These are phyloP conservation scores for Zizania palustris DNA, from an alignment of 202 grass and related monocot genomes.

Conservation along the genomic window DNA sequence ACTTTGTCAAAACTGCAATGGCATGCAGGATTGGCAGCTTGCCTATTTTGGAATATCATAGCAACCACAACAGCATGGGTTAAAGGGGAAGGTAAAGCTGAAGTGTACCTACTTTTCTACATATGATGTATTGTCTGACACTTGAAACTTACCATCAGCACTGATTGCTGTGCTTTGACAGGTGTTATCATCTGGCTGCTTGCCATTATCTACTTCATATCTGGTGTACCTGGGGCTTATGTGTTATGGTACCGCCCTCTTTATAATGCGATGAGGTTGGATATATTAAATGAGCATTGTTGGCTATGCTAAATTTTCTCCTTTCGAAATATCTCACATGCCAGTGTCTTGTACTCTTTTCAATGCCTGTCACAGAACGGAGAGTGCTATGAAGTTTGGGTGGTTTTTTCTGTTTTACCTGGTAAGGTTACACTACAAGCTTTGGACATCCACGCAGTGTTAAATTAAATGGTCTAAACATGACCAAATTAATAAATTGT, in stretches of 20 bases:
- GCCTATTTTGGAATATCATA: constrained; percentile 78
- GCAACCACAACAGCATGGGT: constrained; percentile 73
- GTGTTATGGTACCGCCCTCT: constrained; percentile 92
- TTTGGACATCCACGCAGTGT: not conserved
- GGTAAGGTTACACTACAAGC: constrained; percentile 48
- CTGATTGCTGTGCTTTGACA: constrained; percentile 41
- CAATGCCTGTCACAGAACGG: constrained; percentile 59
- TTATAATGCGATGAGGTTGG: constrained; percentile 92
- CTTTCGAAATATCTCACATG: constrained; percentile 31
- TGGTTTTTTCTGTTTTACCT: constrained; percentile 95
- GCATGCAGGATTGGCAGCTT: constrained; percentile 57
- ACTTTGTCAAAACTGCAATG: not conserved
- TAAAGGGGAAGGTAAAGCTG: constrained; percentile 60
- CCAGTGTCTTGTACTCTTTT: constrained; percentile 29
- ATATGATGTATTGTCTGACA: constrained; percentile 12
- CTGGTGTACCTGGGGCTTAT: constrained; percentile 88
- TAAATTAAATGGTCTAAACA: not conserved
- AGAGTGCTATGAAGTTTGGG: constrained; percentile 93
- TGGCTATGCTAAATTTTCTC: not conserved
- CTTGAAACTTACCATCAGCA: constrained; percentile 14
- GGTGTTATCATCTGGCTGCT: constrained; percentile 96
- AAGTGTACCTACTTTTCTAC: not conserved
- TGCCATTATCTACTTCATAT: constrained; percentile 92
- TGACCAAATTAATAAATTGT: not conserved
- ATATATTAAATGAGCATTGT: constrained; percentile 13